phyloP scores from a whole-genome alignment of 2,329 filamentous ascomycete species.

The Calonectria crousiana region DNA sequence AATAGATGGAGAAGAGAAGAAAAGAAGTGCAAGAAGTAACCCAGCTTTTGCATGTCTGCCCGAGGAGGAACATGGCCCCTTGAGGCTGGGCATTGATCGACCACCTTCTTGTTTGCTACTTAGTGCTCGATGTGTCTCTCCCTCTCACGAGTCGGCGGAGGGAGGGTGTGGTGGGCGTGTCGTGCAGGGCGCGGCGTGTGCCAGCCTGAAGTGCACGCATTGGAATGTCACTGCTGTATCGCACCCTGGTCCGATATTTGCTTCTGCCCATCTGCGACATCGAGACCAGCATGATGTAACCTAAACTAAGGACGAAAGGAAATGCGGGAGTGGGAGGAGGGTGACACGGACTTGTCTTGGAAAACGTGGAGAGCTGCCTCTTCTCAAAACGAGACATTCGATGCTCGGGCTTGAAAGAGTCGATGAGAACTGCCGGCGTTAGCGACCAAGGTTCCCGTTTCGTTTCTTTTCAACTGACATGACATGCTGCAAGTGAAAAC shows the following conservation, averaged over 20 bases:
- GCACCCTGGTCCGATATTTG: conserved; percentile 33
- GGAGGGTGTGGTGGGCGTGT: conserved; percentile 9
- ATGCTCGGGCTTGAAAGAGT: neutral
- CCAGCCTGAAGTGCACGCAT: conserved; percentile 19
- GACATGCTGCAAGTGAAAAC: neutral
- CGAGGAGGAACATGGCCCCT: neutral
- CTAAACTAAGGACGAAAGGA: conserved; percentile 19
- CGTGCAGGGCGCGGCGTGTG: conserved; percentile 22
- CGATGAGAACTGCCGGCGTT: neutral
- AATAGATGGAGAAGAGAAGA: neutral
- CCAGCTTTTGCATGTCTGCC: neutral
- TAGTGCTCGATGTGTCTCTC: conserved; percentile 3
- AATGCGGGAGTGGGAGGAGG: conserved; percentile 22
- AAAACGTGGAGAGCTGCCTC: conserved; percentile 10
- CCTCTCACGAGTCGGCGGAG: conserved; percentile 10
- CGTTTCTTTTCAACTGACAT: neutral
- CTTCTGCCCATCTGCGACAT: conserved; percentile 36
- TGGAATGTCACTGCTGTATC: conserved; percentile 28
- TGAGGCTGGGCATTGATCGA: conserved; percentile 5
- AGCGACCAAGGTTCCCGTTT: neutral
- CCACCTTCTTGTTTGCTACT: conserved; percentile 1
- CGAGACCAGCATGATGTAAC: conserved; percentile 32
- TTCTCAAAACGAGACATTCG: conserved; percentile 2
- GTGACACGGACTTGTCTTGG: conserved; percentile 12
- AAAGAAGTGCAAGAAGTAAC: neutral